Evolutionary conservation across 164 flowering plant species (phyloP).

Genomic region (Macadamia integrifolia): DNA sequence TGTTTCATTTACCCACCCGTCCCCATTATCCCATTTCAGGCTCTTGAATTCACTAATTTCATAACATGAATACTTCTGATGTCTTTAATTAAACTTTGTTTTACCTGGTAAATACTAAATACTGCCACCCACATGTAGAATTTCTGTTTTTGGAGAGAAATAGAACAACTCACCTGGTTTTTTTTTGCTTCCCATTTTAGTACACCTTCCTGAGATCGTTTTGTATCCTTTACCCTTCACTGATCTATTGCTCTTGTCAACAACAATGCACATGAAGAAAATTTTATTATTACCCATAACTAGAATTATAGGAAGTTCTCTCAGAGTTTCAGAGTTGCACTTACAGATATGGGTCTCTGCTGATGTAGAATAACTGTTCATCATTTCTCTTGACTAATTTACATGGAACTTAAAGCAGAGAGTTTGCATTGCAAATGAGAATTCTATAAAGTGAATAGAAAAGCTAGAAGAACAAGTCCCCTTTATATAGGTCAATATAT

Average conservation of each 20-base stretch:
- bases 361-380: neutral
- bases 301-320: no score
- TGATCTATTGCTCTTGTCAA: neutral
- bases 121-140: no score
- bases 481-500: no score
- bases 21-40: neutral
- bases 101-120: no score
- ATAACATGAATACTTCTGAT: no score
- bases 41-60: no score
- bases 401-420: neutral
- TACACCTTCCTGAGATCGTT: no score
- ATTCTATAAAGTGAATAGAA: neutral
- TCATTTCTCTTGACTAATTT: neutral
- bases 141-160: no score
- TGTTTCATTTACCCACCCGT: neutral
- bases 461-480: no score
- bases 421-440: neutral
- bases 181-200: no score
- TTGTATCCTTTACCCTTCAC: neutral
- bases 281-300: neutral
- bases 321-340: neutral
- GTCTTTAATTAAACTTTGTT: no score
- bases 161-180: no score
- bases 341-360: neutral
- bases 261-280: neutral